Evolutionary conservation across 1,284 basidiomycete genomes (phyloP).

Genomic region (Cutaneotrichosporon mucoides): DNA sequence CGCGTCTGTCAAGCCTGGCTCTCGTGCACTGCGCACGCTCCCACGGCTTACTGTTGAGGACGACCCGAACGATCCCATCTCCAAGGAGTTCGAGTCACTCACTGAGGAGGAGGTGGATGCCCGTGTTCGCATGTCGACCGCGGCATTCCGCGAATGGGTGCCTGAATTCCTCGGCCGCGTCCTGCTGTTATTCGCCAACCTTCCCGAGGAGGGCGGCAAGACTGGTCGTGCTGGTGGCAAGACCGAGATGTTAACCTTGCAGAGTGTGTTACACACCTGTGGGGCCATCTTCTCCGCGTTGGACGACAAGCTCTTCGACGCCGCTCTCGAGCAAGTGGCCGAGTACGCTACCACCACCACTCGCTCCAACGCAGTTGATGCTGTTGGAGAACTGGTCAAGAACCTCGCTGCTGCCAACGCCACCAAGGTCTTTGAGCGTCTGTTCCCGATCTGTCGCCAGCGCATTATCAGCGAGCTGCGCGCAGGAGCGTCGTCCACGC

Average conservation of each 20-base stretch:
- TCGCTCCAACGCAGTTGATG: constrained; percentile 82
- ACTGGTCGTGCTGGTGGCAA: constrained; percentile 49
- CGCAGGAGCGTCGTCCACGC: constrained; percentile 84
- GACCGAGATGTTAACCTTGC: constrained; percentile 42
- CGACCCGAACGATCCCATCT: constrained; percentile 40
- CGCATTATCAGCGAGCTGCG: constrained; percentile 82
- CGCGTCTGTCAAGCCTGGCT: constrained; percentile 17
- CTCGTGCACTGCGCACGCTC: constrained; percentile 27
- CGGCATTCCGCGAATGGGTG: constrained; percentile 67
- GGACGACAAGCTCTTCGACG: constrained; percentile 80
- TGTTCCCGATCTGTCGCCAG: constrained; percentile 73
- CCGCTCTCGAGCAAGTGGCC: constrained; percentile 76
- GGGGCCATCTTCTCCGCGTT: constrained; percentile 77
- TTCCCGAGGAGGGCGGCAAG: constrained; percentile 70
- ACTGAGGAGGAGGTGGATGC: constrained; percentile 37
- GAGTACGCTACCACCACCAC: constrained; percentile 75
- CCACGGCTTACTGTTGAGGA: constrained; percentile 30
- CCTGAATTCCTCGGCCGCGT: constrained; percentile 80
- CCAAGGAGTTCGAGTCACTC: constrained; percentile 38
- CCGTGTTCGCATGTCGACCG: constrained; percentile 41
- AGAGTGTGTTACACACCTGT: constrained; percentile 41
- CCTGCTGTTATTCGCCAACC: constrained; percentile 80
- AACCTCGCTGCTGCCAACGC: constrained; percentile 79
- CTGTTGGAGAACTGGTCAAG: constrained; percentile 82
- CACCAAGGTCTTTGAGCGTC: constrained; percentile 69